A percentile compares a stretch with the other conserved stretches of the same genome.
Evolutionary conservation across 305 asterid genomes (phyloP).

Genomic region (Fraxinus dipetala): DNA sequence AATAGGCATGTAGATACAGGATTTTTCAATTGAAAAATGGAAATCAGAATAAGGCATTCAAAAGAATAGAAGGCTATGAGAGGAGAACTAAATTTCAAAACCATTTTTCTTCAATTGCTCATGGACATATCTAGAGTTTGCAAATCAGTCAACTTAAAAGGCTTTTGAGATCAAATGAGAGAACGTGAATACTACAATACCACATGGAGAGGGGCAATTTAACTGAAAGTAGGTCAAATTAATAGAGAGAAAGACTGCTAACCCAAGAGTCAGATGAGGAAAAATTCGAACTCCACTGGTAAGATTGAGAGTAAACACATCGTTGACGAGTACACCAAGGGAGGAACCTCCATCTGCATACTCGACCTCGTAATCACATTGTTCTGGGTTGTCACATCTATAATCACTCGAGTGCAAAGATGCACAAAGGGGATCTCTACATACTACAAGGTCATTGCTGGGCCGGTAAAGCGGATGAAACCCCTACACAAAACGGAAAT

Average conservation of each 20-base stretch:
- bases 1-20: neutral
- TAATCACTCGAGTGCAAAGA: constrained; percentile 70
- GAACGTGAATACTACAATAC: neutral
- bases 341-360: constrained; percentile 99
- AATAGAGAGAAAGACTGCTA: constrained; percentile 19
- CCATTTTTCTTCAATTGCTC: too few species aligned
- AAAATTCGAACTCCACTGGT: constrained; percentile 55
- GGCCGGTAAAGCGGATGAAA: constrained; percentile 90
- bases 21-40: neutral
- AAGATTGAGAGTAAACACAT: constrained; percentile 54
- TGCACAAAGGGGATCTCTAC: constrained; percentile 86
- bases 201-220: neutral
- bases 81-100: neutral
- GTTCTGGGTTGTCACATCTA: constrained; percentile 67
- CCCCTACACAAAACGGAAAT: constrained; percentile 41
- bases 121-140: too few species aligned
- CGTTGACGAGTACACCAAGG: constrained; percentile 85
- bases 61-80: neutral
- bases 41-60: neutral
- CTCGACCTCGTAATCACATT: constrained; percentile 92
- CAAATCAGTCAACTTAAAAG: neutral
- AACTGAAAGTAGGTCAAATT: neutral
- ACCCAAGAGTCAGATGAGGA: constrained; percentile 87
- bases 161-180: neutral
- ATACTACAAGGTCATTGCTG: constrained; percentile 72